These are phyloP conservation scores for Malus domestica DNA, from an alignment of 306 rosid genomes.

Conservation along the genomic window DNA sequence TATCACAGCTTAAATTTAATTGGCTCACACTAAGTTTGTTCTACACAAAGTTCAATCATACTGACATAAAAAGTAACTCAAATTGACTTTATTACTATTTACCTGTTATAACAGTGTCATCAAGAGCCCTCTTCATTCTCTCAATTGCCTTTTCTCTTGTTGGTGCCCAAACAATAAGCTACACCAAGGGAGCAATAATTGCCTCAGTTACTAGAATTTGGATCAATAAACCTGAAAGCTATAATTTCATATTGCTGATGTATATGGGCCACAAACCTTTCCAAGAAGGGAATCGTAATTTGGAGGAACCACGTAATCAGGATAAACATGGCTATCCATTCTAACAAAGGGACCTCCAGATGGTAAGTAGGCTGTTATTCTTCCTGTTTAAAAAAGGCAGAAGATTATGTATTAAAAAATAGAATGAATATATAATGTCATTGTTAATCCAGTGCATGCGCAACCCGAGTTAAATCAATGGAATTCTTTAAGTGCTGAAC, in stretches of 20 bases:
- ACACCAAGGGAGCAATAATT: conserved; percentile 5
- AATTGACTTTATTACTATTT: conserved; percentile 6
- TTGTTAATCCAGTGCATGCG: neutral
- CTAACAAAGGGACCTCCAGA: conserved; percentile 99
- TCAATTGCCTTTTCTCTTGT: conserved; percentile 94
- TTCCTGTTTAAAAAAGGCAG: conserved; percentile 49
- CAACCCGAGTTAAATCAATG: neutral
- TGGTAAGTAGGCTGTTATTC: conserved; percentile 91
- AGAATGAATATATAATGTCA: neutral
- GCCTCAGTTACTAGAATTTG: neutral
- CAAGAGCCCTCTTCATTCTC: conserved; percentile 96
- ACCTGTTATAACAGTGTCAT: conserved; percentile 93
- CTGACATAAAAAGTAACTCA: conserved; percentile 4
- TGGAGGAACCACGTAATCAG: conserved; percentile 97
- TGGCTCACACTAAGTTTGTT: neutral
- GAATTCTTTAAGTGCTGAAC: neutral
- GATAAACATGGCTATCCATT: conserved; percentile 97
- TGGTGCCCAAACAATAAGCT: conserved; percentile 99
- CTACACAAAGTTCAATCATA: neutral
- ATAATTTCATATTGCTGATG: neutral
- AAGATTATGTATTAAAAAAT: neutral
- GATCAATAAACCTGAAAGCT: neutral
- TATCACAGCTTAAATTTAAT: neutral
- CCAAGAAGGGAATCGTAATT: conserved; percentile 98
- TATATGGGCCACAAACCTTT: conserved; percentile 39